phyloP scores from a whole-genome alignment of 2,329 filamentous ascomycete species.

The Fusarium sp. region DNA sequence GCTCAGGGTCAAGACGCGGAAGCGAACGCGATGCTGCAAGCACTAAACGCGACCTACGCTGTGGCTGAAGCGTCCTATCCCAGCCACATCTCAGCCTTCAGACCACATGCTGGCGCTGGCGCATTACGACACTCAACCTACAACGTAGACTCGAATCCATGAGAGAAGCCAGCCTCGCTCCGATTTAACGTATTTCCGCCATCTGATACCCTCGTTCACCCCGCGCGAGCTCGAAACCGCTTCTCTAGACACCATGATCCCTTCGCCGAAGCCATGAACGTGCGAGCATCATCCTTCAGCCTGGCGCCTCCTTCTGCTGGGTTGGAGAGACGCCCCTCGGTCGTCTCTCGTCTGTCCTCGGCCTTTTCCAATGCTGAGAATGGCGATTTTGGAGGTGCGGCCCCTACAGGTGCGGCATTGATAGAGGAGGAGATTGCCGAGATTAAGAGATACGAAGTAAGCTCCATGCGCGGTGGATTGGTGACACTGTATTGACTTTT shows the following conservation, averaged over 20 bases:
- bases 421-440: conserved; percentile 96
- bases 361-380: conserved; percentile 74
- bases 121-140: conserved; percentile 27
- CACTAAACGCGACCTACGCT: conserved; percentile 44
- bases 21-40: conserved; percentile 40
- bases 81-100: conserved; percentile 40
- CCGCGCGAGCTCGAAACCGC: conserved; percentile 9
- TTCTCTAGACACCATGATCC: conserved; percentile 52
- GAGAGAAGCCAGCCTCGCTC: background rate
- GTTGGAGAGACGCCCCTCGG: conserved; percentile 64
- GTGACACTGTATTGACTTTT: conserved; percentile 45
- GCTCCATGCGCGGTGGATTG: conserved; percentile 26
- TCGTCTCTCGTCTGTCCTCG: conserved; percentile 75
- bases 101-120: conserved; percentile 24
- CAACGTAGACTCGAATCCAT: conserved; percentile 11
- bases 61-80: conserved; percentile 30
- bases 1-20: conserved; percentile 7
- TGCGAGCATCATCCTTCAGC: conserved; percentile 64
- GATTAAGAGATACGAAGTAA: conserved; percentile 94
- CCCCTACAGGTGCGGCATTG: conserved; percentile 70
- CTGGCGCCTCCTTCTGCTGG: conserved; percentile 45
- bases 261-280: conserved; percentile 58
- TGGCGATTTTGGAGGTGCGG: conserved; percentile 65
- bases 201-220: background rate
- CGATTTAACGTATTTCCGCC: background rate